Base-by-base conservation (phyloP, 2,329 filamentous ascomycete genomes). In the Ophiocordyceps camponoti-saundersi region DNA sequence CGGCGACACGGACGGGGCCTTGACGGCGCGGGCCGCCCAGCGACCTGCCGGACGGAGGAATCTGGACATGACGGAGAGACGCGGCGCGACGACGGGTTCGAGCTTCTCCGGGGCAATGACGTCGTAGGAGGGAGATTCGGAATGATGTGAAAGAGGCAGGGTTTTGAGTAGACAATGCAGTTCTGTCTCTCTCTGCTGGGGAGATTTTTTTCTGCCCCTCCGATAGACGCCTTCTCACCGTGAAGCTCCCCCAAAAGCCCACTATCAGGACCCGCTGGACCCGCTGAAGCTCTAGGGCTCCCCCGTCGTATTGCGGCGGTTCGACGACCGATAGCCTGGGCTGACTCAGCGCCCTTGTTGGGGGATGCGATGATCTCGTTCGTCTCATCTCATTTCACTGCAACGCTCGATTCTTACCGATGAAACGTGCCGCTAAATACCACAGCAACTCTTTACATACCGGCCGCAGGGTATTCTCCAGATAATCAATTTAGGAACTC, bases 31-130 rank as follows among this genome's bases (percentile, higher is more conserved):
- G 49, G 66, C 64, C 48, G 68, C 68, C 59, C 72, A 60, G 53
- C 69, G 66, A 59, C 67, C 62, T 53, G 69, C 69, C 49, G 70
- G 70, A 59, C 69, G 70, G 56, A 73, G 67, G 56, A 70, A 65
- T 58, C 70, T 69, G 57, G 70, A 72, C 70, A 73, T 72, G 57
- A 49, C 51, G 53, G 48, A 16, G 12, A 21, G 40, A 26, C 8
- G 40, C 40, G 21, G 20, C 21, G 20, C 20, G 40, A 23, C 2
- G 34, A 18, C 15, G 12, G 11, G n/a, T n/a, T 40, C 10, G 18
- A 21, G n/a, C 18, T 6, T 6, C n/a, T 40, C 18, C 36, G n/a
- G 18, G n/a, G 26, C 3, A 22, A 5, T 20, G n/a, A 16, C 40
- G 20, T 21, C 20, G 40, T 15, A 12, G 40, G 16, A 36, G 32